Conservation (phyloP, 23 red algal species). For the Porphyridium purpureum region DNA sequence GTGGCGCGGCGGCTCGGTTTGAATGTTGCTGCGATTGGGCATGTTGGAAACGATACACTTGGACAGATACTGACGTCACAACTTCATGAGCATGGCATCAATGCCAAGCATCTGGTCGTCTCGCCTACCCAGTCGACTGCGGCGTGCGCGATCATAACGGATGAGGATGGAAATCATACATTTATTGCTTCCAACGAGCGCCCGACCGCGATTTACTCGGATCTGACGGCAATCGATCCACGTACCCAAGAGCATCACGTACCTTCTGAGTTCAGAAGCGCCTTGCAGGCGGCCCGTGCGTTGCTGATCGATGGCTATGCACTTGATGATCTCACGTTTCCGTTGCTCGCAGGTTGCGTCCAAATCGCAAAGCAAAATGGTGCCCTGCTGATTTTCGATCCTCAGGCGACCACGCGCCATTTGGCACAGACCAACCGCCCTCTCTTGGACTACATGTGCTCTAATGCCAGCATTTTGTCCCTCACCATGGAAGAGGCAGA, state of each 20-base stretch:
- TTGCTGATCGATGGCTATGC: slow-evolving; percentile 1
- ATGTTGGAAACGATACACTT: background rate
- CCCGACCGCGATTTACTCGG: background rate
- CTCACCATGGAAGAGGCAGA: too few relatives aligned
- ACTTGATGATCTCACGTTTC: background rate
- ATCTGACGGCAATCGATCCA: background rate
- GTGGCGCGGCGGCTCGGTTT: background rate
- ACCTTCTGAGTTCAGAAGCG: too few relatives aligned
- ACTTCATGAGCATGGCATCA: background rate
- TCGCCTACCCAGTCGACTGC: background rate
- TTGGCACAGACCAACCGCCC: too few relatives aligned
- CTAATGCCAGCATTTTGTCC: too few relatives aligned
- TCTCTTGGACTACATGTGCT: too few relatives aligned
- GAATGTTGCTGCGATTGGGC: background rate
- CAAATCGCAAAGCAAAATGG: too few relatives aligned
- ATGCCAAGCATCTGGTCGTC: background rate
- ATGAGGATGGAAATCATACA: background rate
- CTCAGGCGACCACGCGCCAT: too few relatives aligned
- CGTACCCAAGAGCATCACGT: too few relatives aligned
- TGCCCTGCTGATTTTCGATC: too few relatives aligned
- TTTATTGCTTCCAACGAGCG: background rate
- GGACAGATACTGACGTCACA: background rate
- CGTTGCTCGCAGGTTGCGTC: background rate
- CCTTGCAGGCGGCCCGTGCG: background rate
- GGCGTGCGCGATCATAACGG: background rate